Evolutionary conservation across 1,139 yeast genomes (phyloP).

Genomic region (Diutina rugosa): DNA sequence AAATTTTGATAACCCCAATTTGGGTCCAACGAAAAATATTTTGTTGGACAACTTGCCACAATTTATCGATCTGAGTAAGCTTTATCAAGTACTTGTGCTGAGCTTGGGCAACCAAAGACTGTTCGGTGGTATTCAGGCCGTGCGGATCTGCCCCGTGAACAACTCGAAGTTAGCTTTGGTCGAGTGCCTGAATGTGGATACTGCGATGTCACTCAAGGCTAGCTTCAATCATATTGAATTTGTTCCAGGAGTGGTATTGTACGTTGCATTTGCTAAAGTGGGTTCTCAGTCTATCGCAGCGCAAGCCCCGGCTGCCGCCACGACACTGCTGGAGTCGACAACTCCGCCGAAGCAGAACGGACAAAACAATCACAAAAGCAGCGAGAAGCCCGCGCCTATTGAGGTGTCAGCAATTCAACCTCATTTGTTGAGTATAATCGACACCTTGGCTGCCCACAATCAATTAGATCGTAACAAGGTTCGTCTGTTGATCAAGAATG

Average conservation of each 20-base stretch:
- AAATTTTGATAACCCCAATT: constrained; percentile 50
- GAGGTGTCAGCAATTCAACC: not conserved
- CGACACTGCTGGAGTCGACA: not conserved
- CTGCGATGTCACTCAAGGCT: constrained; percentile 69
- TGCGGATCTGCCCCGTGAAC: constrained; percentile 40
- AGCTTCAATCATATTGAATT: constrained; percentile 72
- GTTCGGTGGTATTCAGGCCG: constrained; percentile 16
- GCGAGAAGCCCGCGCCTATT: not conserved
- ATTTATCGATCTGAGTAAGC: constrained; percentile 22
- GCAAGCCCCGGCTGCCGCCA: not conserved
- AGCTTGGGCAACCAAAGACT: not conserved
- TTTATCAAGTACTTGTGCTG: constrained; percentile 19
- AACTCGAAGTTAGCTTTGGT: constrained; percentile 45
- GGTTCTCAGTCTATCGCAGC: not conserved
- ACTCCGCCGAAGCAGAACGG: not conserved
- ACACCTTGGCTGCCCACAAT: not conserved
- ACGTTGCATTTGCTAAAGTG: constrained; percentile 58
- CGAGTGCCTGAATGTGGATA: constrained; percentile 58
- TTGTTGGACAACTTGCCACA: constrained; percentile 68
- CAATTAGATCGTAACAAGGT: not conserved
- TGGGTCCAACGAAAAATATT: constrained; percentile 69
- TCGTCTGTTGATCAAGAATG: not conserved
- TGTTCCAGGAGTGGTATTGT: constrained; percentile 55
- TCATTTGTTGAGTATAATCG: not conserved
- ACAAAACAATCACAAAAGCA: not conserved